Percentiles rank a stretch among this genome's conserved stretches.
phyloP scores from a whole-genome alignment of 495 filamentous ascomycete species.

The Penicillium paradoxum region DNA sequence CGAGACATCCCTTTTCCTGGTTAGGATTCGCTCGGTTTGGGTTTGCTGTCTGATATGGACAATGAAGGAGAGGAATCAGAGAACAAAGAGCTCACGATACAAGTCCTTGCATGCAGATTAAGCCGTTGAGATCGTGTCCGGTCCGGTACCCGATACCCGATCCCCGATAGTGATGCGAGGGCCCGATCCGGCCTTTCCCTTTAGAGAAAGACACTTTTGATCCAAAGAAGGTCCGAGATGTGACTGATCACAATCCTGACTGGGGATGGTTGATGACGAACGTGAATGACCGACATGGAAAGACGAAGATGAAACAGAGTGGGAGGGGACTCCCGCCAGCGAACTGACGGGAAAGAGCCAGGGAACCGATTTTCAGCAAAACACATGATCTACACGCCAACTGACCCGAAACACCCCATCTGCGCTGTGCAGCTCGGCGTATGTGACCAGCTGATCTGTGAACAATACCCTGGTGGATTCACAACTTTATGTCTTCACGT shows the following conservation, averaged over 20 bases:
- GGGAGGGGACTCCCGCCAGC: conserved; percentile 16
- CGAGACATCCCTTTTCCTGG: background rate
- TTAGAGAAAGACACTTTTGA: background rate
- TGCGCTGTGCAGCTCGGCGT: background rate
- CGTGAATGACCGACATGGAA: conserved; percentile 5
- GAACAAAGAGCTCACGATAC: background rate
- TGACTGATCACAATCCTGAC: background rate
- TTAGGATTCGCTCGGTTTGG: background rate
- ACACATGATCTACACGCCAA: background rate
- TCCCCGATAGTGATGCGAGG: background rate
- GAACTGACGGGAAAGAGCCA: conserved; percentile 14
- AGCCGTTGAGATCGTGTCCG: background rate
- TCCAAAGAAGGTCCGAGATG: background rate
- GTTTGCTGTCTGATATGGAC: background rate
- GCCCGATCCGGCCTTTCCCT: conserved; percentile 5
- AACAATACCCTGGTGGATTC: background rate
- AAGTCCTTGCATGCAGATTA: background rate
- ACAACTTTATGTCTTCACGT: background rate
- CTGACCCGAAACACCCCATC: background rate
- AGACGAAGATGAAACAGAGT: conserved; percentile 19
- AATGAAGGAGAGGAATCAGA: background rate
- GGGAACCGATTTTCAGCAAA: background rate
- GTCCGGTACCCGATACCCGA: background rate
- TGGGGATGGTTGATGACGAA: background rate
- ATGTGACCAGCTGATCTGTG: background rate